A percentile compares a stretch with the other conserved stretches of the same genome.
Conservation (phyloP, 129 eudicot genomes). For the Apium graveolens region DNA sequence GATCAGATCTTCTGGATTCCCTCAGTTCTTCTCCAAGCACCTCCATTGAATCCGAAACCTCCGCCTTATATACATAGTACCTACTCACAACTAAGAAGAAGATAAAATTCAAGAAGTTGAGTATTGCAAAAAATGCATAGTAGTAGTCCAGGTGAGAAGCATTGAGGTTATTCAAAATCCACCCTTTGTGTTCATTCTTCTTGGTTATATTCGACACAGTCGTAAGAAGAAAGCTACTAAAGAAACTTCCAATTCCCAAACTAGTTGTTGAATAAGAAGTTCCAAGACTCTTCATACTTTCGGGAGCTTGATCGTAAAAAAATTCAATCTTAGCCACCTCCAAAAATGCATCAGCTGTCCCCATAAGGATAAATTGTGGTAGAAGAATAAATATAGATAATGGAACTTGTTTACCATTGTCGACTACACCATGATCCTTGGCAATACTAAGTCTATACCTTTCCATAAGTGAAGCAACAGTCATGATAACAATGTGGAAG, state of each 20-base stretch:
- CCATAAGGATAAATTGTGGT: slow-evolving; percentile 78
- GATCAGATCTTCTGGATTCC: slow-evolving; percentile 6
- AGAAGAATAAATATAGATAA: slow-evolving; percentile 55
- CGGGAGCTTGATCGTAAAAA: slow-evolving; percentile 92
- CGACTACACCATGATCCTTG: slow-evolving; percentile 42
- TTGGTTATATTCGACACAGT: slow-evolving; percentile 53
- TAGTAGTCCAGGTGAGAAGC: slow-evolving; percentile 77
- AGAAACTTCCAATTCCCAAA: slow-evolving; percentile 61
- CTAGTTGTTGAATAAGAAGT: slow-evolving; percentile 64
- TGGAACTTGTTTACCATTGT: slow-evolving; percentile 45
- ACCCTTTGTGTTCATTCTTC: slow-evolving; percentile 52
- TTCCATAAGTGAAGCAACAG: slow-evolving; percentile 51
- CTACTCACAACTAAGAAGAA: slow-evolving; percentile 39
- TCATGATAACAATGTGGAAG: slow-evolving; percentile 62
- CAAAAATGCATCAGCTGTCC: slow-evolving; percentile 57
- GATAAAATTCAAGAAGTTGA: slow-evolving; percentile 44
- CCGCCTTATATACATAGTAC: slow-evolving; percentile 38
- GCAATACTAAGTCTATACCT: slow-evolving; percentile 52
- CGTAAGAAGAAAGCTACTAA: slow-evolving; percentile 59
- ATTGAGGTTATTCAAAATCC: slow-evolving; percentile 70
- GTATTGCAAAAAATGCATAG: slow-evolving; percentile 48
- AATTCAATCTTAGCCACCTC: slow-evolving; percentile 84
- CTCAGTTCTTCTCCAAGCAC: slow-evolving; percentile 29
- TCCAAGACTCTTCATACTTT: slow-evolving; percentile 82
- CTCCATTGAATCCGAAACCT: slow-evolving; percentile 44